A percentile compares a stretch with the other conserved stretches of the same genome.
Conservation (phyloP, 139 green algal species). For the Marvania coccoides region DNA sequence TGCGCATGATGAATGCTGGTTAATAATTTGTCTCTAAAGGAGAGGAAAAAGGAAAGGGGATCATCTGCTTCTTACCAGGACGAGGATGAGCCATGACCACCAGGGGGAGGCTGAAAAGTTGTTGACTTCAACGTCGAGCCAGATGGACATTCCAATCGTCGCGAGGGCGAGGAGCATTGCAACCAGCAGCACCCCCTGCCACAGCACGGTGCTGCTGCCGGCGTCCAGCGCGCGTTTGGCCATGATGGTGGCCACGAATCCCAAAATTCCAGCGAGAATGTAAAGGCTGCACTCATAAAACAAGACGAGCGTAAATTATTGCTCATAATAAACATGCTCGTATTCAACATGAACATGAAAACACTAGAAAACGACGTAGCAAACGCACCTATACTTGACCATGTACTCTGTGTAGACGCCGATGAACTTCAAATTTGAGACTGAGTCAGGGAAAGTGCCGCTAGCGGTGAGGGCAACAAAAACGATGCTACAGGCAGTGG, state of each 20-base stretch:
- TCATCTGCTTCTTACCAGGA: too few relatives aligned
- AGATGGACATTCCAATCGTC: conserved; percentile 4
- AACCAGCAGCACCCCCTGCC: background rate
- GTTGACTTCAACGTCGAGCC: background rate
- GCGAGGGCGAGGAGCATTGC: background rate
- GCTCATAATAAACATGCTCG: too few relatives aligned
- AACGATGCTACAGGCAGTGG: background rate
- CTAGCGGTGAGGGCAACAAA: background rate
- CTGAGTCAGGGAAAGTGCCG: background rate
- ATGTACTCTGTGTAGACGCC: background rate
- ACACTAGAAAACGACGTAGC: too few relatives aligned
- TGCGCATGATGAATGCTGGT: too few relatives aligned
- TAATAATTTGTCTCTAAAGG: too few relatives aligned
- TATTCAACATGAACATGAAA: too few relatives aligned
- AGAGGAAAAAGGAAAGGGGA: too few relatives aligned
- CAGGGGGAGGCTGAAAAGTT: background rate
- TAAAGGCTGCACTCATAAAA: too few relatives aligned
- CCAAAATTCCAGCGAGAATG: background rate
- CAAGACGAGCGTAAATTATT: too few relatives aligned
- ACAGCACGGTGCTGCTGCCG: background rate
- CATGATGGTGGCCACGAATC: background rate
- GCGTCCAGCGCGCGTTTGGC: background rate
- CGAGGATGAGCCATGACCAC: conserved; percentile 3
- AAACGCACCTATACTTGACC: too few relatives aligned
- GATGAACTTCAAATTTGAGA: conserved; percentile 1